phyloP scores from a whole-genome alignment of 768 basidiomycete genomes.

The Agaricus sinodeliciosus region DNA sequence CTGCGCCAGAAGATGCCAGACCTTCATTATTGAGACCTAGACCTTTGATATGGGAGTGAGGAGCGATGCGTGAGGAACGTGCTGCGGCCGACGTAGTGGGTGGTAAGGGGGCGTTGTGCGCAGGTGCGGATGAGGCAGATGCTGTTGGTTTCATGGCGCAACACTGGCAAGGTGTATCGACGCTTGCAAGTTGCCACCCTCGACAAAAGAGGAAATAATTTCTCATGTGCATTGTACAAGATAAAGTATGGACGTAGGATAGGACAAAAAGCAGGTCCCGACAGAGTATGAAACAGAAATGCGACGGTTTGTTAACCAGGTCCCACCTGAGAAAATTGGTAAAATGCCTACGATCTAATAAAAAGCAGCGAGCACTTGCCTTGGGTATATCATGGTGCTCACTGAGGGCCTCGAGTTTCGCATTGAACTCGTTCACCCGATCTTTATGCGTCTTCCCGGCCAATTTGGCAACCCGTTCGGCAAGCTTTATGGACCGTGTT shows the following conservation, averaged over 20 bases:
- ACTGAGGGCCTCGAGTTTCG: slow-evolving; percentile 77
- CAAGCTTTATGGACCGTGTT: slow-evolving; percentile 41
- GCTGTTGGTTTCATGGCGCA: slow-evolving; percentile 29
- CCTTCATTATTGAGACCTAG: slow-evolving; percentile 87
- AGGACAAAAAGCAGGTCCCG: no score
- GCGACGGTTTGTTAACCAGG: slow-evolving; percentile 56
- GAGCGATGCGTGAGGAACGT: slow-evolving; percentile 75
- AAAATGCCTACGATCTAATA: slow-evolving; percentile 3
- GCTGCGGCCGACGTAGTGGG: slow-evolving; percentile 55
- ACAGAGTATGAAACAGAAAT: not conserved
- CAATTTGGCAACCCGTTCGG: slow-evolving; percentile 65
- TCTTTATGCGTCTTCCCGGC: slow-evolving; percentile 91
- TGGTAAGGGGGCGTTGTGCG: slow-evolving; percentile 69
- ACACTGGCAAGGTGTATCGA: no score
- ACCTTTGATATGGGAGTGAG: slow-evolving; percentile 96
- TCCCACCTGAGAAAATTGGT: slow-evolving; percentile 52
- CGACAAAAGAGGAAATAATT: not conserved
- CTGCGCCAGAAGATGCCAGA: slow-evolving; percentile 58
- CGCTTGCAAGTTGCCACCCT: not conserved
- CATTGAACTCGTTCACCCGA: slow-evolving; percentile 85
- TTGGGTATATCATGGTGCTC: slow-evolving; percentile 96
- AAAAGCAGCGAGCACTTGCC: slow-evolving; percentile 30
- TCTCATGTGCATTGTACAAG: not conserved
- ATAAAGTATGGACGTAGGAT: not conserved
- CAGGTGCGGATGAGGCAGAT: slow-evolving; percentile 43